Evolutionary conservation across 2,329 filamentous ascomycete species (phyloP).

Genomic region (Paecilomyces sp.): DNA sequence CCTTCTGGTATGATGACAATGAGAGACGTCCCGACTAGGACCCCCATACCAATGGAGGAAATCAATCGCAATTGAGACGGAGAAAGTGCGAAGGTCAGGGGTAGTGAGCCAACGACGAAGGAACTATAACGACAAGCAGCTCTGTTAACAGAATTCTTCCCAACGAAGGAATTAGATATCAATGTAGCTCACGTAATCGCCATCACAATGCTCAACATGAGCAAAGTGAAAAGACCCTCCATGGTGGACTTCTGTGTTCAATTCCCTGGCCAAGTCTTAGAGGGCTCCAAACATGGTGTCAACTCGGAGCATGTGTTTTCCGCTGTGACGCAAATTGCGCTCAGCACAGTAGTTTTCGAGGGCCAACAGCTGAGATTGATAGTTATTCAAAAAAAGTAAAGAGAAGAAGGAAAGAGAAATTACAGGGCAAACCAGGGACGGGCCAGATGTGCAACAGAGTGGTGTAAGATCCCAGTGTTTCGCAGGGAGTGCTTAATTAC

Average conservation of each 20-base stretch:
- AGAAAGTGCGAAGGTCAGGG: conserved; percentile 80
- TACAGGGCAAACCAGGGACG: neutral
- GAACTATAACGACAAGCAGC: conserved; percentile 52
- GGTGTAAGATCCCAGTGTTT: neutral
- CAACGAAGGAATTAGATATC: neutral
- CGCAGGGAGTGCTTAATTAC: neutral
- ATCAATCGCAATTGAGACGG: conserved; percentile 81
- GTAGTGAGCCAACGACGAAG: conserved; percentile 85
- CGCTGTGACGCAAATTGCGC: neutral
- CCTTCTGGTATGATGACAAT: conserved; percentile 98
- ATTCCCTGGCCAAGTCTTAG: conserved; percentile 17
- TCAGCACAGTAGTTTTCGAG: neutral
- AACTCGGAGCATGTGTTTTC: neutral
- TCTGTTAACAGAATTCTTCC: conserved; percentile 6
- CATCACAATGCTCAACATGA: conserved; percentile 60
- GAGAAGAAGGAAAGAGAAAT: neutral
- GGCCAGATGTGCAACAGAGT: neutral
- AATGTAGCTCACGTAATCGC: conserved; percentile 49
- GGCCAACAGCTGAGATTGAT: neutral
- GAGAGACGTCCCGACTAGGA: conserved; percentile 88
- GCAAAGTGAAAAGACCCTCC: conserved; percentile 59
- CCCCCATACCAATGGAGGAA: conserved; percentile 86
- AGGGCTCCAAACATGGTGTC: conserved; percentile 20
- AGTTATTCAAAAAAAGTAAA: conserved; percentile 6
- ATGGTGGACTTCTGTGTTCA: conserved; percentile 36